Conservation (phyloP, 2,329 filamentous ascomycete species). For the Magnaporthiopsis poae region DNA sequence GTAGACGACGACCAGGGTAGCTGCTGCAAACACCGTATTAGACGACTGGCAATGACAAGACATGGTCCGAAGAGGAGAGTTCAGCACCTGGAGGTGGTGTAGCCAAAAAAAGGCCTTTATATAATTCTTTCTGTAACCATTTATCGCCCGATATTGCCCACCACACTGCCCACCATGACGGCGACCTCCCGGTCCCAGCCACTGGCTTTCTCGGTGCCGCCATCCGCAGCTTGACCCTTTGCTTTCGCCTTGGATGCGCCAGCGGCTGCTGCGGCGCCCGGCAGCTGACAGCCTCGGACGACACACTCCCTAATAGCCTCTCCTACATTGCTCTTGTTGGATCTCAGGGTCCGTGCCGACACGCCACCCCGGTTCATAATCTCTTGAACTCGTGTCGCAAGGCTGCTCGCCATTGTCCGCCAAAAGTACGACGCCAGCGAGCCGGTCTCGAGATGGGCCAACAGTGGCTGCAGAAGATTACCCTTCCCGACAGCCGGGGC, state of each 20-base stretch:
- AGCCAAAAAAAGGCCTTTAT: not conserved
- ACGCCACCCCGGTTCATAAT: constrained; percentile 75
- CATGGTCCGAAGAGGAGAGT: not conserved
- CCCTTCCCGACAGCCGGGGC: constrained; percentile 22
- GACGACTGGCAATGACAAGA: not conserved
- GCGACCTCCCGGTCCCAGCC: constrained; percentile 85
- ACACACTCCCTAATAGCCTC: constrained; percentile 79
- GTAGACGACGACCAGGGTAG: too few relatives aligned
- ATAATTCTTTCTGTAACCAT: not conserved
- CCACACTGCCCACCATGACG: constrained; percentile 83
- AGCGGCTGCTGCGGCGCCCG: constrained; percentile 38
- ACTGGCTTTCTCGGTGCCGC: constrained; percentile 17
- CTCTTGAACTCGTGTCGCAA: constrained; percentile 72
- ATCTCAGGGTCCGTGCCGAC: constrained; percentile 67
- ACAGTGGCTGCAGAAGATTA: constrained; percentile 60
- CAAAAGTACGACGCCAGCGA: constrained; percentile 88
- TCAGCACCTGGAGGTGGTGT: not conserved
- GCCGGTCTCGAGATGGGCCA: constrained; percentile 73
- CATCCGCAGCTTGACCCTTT: constrained; percentile 26
- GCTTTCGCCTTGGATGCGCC: constrained; percentile 34
- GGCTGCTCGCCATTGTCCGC: constrained; percentile 71
- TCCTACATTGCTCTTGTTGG: constrained; percentile 63
- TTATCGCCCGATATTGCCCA: constrained; percentile 44
- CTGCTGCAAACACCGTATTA: too few relatives aligned
- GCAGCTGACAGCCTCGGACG: constrained; percentile 61